Evolutionary conservation across 257 asterid genomes (phyloP).

Genomic region (Perilla frutescens): DNA sequence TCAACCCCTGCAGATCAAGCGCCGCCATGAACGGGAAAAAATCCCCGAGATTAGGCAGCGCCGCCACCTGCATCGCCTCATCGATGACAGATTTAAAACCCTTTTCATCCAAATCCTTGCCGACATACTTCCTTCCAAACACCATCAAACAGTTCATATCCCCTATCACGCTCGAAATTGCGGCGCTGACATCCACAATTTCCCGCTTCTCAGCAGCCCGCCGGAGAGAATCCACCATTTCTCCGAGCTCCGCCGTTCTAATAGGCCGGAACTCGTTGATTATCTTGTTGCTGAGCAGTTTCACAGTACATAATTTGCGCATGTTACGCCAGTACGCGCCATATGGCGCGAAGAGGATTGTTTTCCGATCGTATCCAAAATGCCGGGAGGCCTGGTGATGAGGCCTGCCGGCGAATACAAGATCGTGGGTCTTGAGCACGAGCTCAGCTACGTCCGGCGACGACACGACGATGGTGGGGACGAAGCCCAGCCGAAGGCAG

Average conservation of each 20-base stretch:
- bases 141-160: constrained; percentile 41
- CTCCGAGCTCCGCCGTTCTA: constrained; percentile 36
- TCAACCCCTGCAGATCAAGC: constrained; percentile 49
- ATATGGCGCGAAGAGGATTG: constrained; percentile 24
- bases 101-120: constrained; percentile 34
- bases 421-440: constrained; percentile 32
- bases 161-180: constrained; percentile 27
- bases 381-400: constrained; percentile 16
- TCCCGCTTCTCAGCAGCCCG: constrained; percentile 7
- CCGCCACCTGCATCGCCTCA: constrained; percentile 26
- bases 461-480: constrained; percentile 33
- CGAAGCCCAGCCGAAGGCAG: constrained; percentile 24
- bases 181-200: constrained; percentile 39
- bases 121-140: constrained; percentile 47
- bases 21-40: constrained; percentile 39
- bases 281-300: constrained; percentile 34
- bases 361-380: constrained; percentile 22
- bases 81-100: constrained; percentile 39
- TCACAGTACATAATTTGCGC: constrained; percentile 35
- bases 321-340: constrained; percentile 43
- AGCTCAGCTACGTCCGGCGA: constrained; percentile 32
- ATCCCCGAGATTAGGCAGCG: constrained; percentile 37
- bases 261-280: constrained; percentile 34
- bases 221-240: constrained; percentile 8
- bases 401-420: constrained; percentile 31